phyloP scores from a whole-genome alignment of 441 rosid genomes.

The Adansonia rubrostipa region DNA sequence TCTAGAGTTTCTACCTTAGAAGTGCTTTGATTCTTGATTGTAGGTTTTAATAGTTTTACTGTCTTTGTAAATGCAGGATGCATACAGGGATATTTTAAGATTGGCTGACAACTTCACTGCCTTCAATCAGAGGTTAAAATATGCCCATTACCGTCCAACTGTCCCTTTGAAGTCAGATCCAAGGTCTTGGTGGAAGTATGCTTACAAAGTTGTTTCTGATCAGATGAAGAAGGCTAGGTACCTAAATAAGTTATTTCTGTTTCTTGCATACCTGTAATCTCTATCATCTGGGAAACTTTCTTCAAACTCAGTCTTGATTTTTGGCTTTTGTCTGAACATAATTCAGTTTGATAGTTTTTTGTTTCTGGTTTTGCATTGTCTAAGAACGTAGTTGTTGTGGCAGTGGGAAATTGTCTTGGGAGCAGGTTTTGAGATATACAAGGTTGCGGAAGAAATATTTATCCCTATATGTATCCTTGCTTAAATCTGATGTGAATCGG shows the following conservation, averaged over 20 bases:
- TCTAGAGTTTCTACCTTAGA: constrained; percentile 23
- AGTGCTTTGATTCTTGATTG: constrained; percentile 27
- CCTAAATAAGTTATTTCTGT: constrained; percentile 14
- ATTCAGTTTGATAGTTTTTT: background rate
- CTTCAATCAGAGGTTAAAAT: constrained; percentile 85
- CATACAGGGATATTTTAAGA: constrained; percentile 83
- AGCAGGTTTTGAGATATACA: constrained; percentile 77
- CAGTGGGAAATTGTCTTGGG: constrained; percentile 99
- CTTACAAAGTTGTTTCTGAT: constrained; percentile 80
- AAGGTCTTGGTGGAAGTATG: constrained; percentile 97
- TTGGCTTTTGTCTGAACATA: constrained; percentile 8
- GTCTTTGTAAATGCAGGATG: constrained; percentile 63
- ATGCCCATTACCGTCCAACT: constrained; percentile 90
- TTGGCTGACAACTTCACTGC: constrained; percentile 95
- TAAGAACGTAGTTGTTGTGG: constrained; percentile 48
- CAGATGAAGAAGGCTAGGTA: constrained; percentile 94
- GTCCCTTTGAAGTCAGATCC: constrained; percentile 74
- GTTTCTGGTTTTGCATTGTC: constrained; percentile 30
- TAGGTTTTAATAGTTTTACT: constrained; percentile 35
- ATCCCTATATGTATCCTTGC: constrained; percentile 82
- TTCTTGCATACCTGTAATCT: background rate
- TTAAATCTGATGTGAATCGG: constrained; percentile 77
- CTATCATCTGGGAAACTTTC: background rate
- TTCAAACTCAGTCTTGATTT: background rate
- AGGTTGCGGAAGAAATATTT: constrained; percentile 89